Percentiles rank a stretch among this genome's conserved stretches.
phyloP scores from a whole-genome alignment of 352 stramenopile species.

The Phytophthora sp. region DNA sequence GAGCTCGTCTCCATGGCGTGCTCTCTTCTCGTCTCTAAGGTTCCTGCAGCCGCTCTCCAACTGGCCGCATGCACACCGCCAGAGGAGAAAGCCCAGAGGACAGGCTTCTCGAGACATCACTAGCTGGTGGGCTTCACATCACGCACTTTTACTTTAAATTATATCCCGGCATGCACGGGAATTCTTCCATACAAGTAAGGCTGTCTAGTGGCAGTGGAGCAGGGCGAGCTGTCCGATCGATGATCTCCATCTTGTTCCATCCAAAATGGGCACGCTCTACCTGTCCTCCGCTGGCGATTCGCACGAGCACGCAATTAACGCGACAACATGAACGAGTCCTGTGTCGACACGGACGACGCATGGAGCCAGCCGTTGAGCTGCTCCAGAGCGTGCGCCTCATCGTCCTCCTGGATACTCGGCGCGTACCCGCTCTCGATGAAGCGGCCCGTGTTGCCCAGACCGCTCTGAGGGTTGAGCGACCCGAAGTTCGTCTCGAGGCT shows the following conservation, averaged over 20 bases:
- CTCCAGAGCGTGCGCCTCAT: slow-evolving; percentile 64
- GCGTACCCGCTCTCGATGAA: slow-evolving; percentile 57
- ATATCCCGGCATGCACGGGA: slow-evolving; percentile 9
- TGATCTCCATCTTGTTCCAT: slow-evolving; percentile 36
- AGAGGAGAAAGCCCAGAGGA: background rate
- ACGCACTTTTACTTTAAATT: slow-evolving; percentile 36
- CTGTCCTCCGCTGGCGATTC: slow-evolving; percentile 4
- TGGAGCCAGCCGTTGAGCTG: slow-evolving; percentile 70
- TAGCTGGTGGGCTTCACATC: slow-evolving; percentile 14
- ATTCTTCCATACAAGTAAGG: slow-evolving; percentile 30
- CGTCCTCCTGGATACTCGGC: slow-evolving; percentile 71
- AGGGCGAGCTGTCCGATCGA: slow-evolving; percentile 1
- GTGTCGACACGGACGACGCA: slow-evolving; percentile 67
- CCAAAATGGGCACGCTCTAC: slow-evolving; percentile 26
- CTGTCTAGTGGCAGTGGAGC: slow-evolving; percentile 11
- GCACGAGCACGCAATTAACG: slow-evolving; percentile 26
- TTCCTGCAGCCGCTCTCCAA: slow-evolving; percentile 4
- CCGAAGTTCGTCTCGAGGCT: slow-evolving; percentile 81
- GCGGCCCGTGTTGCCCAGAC: slow-evolving; percentile 25
- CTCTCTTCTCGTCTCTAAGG: slow-evolving; percentile 8
- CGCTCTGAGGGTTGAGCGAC: slow-evolving; percentile 59
- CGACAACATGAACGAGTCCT: slow-evolving; percentile 53
- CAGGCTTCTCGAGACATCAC: background rate
- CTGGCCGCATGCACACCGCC: background rate
- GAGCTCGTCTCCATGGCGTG: background rate